Evolutionary conservation across 768 basidiomycete species (phyloP), one percentile per base, ranked within the genome.

Genomic region (Lentinula detonsa): DNA sequence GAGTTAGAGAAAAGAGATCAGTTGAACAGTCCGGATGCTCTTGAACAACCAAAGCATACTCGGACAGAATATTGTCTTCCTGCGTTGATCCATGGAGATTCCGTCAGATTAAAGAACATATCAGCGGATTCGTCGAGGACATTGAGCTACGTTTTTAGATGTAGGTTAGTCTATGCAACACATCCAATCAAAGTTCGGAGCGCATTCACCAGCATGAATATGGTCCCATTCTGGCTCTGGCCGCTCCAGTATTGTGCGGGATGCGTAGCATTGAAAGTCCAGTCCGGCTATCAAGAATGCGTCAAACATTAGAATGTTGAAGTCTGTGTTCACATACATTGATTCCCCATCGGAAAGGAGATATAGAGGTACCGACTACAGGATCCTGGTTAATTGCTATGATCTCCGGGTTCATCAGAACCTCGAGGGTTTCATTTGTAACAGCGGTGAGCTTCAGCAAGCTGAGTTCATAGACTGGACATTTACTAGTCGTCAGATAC

Each of bases 221-320:
- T 75, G 1, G 83, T 84, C 53, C 87, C 87, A 56, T 87, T 84
- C 68, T 85, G 74, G 59, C 81, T 83, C 64, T 81, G 75, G 3
- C 87, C 87, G 63, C 85, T 86, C 87, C 87, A 88, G 67, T 83
- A 88, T 62, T 86, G 82, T n/a, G 87, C 85, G 1, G 87, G 87
- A 66, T 83, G 79, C 0, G 79, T 78, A 28, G 63, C 66, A 64
- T 78, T 72, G 59, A 64, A 69, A 1, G 75, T 73, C 78, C 77
- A 80, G 56, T 80, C 74, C 13, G 75, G 75, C 78, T 80, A 55
- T 2, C 43, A 49, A 3, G 3, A 48, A 34, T 5, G 45, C 7
- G 5, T 39, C 9, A 18, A n/a, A 16, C 18, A 31, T 39, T 16
- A 56, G 21, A 64, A 63, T 37, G 13, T 61, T 56, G 63, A 46